Conservation (phyloP, 352 stramenopile genomes). For the Thalassiosira livingstoniorum region DNA sequence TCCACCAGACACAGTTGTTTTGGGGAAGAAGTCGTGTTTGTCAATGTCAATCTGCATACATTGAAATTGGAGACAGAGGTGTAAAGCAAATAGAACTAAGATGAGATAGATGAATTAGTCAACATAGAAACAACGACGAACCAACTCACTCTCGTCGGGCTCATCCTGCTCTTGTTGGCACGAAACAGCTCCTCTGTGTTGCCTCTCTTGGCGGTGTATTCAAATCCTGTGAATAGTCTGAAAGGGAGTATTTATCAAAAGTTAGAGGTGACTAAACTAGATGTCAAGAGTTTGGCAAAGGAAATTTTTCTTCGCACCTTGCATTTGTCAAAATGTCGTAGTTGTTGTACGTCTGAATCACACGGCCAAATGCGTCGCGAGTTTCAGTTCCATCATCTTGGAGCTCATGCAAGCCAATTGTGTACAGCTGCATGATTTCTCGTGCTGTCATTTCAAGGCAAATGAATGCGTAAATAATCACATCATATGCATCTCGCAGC, state of each 20-base stretch:
- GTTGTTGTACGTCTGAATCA: conserved; percentile 75
- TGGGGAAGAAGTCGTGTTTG: conserved; percentile 74
- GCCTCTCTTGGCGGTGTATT: conserved; percentile 50
- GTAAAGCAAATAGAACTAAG: too few relatives aligned
- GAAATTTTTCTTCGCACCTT: too few relatives aligned
- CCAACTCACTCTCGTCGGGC: conserved; percentile 58
- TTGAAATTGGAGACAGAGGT: too few relatives aligned
- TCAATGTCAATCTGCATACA: conserved; percentile 61
- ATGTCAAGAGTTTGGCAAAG: too few relatives aligned
- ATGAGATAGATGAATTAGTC: too few relatives aligned
- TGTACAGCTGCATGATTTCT: conserved; percentile 67
- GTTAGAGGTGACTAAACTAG: too few relatives aligned
- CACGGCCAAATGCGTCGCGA: conserved; percentile 61
- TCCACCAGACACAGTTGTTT: conserved; percentile 65
- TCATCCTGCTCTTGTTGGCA: conserved; percentile 55
- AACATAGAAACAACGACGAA: too few relatives aligned
- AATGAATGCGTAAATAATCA: too few relatives aligned
- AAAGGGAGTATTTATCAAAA: too few relatives aligned
- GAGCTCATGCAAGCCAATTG: conserved; percentile 60
- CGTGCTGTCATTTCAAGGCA: not conserved
- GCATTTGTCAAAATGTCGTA: conserved; percentile 75
- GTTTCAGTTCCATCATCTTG: conserved; percentile 74
- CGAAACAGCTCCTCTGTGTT: conserved; percentile 68
- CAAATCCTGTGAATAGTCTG: conserved; percentile 67
- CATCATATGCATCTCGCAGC: not conserved